Percentiles rank a stretch among this genome's conserved stretches.
Evolutionary conservation across 306 rosid genomes (phyloP).

Genomic region (Aeschynomene evenia): DNA sequence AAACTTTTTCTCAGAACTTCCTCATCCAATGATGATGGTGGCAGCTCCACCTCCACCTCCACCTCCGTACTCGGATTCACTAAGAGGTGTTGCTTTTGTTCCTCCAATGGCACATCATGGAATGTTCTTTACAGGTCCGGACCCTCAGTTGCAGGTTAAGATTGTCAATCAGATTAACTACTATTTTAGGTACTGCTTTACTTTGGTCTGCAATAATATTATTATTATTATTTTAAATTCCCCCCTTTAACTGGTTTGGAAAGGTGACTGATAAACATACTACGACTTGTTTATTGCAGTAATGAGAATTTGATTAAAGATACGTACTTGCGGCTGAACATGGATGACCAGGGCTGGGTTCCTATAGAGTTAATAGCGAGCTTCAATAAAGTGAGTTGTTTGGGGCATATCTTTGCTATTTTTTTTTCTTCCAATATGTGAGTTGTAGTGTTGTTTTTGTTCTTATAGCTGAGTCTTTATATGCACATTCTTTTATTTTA

Average conservation of each 20-base stretch:
- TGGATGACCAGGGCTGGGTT: conserved; percentile 96
- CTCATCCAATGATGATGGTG: conserved; percentile 47
- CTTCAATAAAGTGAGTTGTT: conserved; percentile 73
- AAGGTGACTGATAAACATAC: conserved; percentile 25
- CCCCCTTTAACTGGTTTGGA: conserved; percentile 18
- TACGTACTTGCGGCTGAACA: conserved; percentile 69
- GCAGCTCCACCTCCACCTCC: conserved; percentile 48
- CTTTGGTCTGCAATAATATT: not conserved
- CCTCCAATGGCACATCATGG: conserved; percentile 50
- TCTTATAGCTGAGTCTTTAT: not conserved
- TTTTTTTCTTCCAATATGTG: not conserved
- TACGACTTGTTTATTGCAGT: conserved; percentile 55
- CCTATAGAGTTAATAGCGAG: conserved; percentile 65
- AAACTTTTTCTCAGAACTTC: conserved; percentile 47
- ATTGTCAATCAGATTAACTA: conserved; percentile 80
- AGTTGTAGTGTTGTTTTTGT: conserved; percentile 18
- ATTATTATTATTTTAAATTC: not conserved
- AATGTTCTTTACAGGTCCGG: conserved; percentile 43
- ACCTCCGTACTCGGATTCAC: conserved; percentile 47
- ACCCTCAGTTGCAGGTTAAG: conserved; percentile 56
- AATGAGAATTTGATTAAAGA: conserved; percentile 74
- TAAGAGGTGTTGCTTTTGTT: conserved; percentile 54
- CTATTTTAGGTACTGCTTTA: conserved; percentile 75
- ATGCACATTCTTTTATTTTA: not conserved
- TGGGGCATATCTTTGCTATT: conserved; percentile 13